Conservation (phyloP, 2,329 filamentous ascomycete species). For the Westerdykella ornata region DNA sequence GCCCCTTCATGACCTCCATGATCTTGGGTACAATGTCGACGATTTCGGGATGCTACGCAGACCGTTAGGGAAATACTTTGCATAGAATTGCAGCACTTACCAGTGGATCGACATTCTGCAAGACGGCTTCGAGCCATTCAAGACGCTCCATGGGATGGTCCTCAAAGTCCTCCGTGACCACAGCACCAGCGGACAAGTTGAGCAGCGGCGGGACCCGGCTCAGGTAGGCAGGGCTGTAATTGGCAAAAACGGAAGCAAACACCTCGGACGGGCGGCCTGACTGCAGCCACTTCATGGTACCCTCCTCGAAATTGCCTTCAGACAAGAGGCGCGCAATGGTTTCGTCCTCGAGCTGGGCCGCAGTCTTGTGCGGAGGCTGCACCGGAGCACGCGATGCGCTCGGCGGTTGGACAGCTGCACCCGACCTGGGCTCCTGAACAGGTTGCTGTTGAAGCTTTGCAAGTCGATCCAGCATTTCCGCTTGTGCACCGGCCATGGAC, state of each 20-base stretch:
- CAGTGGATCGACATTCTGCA: conserved; percentile 48
- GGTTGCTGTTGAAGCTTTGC: conserved; percentile 39
- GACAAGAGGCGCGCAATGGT: conserved; percentile 58
- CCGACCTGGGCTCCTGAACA: conserved; percentile 21
- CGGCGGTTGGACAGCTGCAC: conserved; percentile 3
- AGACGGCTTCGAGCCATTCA: conserved; percentile 52
- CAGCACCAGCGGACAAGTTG: conserved; percentile 54
- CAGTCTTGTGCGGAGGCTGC: conserved; percentile 39
- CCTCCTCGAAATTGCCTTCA: conserved; percentile 46
- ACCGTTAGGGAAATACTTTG: conserved; percentile 11
- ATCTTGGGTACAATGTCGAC: conserved; percentile 52
- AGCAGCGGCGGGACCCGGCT: conserved; percentile 51
- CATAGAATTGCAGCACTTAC: conserved; percentile 35
- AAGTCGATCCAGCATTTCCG: conserved; percentile 57
- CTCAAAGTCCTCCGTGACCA: conserved; percentile 52
- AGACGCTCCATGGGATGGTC: conserved; percentile 51
- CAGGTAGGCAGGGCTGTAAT: conserved; percentile 52
- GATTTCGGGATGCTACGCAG: conserved; percentile 47
- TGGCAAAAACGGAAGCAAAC: conserved; percentile 57
- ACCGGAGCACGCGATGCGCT: conserved; percentile 33
- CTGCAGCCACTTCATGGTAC: conserved; percentile 54
- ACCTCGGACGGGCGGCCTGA: conserved; percentile 52
- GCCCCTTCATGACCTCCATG: conserved; percentile 53
- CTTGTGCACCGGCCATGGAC: conserved; percentile 61
- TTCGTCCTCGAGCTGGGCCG: conserved; percentile 54